Conservation (phyloP, 495 filamentous ascomycete species). For the Aspergillus ostianus region DNA sequence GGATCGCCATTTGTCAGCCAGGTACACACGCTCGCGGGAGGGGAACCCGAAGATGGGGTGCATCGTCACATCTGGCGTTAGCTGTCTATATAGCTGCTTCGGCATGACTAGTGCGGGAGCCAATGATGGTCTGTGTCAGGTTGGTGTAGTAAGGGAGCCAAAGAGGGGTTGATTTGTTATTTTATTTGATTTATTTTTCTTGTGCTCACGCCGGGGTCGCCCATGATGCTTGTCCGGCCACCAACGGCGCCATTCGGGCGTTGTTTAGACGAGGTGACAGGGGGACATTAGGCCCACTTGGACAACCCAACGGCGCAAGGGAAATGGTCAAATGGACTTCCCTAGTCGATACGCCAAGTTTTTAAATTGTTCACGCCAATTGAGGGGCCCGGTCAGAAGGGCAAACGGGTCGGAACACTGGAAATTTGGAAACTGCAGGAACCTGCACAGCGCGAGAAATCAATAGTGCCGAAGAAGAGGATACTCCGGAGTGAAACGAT, state of each 20-base stretch:
- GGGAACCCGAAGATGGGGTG: not conserved
- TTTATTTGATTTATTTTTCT: not conserved
- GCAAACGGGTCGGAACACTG: not conserved
- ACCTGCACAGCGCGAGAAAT: not conserved
- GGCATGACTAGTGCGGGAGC: not conserved
- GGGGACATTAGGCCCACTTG: not conserved
- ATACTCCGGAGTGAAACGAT: not conserved
- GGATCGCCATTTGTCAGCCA: slow-evolving; percentile 13
- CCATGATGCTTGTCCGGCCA: not conserved
- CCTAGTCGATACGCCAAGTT: not conserved
- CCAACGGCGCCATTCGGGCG: not conserved
- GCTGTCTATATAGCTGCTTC: not conserved
- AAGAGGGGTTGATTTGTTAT: slow-evolving; percentile 4
- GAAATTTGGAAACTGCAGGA: not conserved
- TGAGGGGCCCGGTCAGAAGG: not conserved
- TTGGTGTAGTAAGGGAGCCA: not conserved
- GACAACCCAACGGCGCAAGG: not conserved
- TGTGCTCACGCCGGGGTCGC: not conserved
- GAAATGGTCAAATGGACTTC: not conserved
- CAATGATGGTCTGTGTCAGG: not conserved
- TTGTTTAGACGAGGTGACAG: not conserved
- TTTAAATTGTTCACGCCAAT: not conserved
- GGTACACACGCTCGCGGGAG: not conserved
- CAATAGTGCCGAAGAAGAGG: not conserved
- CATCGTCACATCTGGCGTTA: not conserved